Percentiles rank a stretch among this genome's conserved stretches.
Evolutionary conservation across 73 alveolate genomes (phyloP).

Genomic region (Paramecium octaurelia): DNA sequence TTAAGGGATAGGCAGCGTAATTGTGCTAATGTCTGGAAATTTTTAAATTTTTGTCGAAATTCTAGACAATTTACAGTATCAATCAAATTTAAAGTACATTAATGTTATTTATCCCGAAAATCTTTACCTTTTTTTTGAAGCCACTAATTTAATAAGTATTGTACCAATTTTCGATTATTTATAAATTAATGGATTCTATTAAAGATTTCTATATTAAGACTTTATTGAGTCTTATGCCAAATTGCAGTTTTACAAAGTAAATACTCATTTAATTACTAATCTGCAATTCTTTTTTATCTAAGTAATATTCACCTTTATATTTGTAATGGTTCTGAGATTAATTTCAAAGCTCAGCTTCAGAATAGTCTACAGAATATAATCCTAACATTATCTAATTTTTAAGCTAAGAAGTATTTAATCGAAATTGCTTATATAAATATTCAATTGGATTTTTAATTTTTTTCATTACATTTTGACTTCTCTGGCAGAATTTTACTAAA

Average conservation of each 20-base stretch:
- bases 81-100: background rate
- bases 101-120: background rate
- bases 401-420: background rate
- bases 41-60: background rate
- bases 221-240: background rate
- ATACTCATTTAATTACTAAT: background rate
- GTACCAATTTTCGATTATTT: background rate
- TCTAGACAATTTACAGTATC: background rate
- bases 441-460: background rate
- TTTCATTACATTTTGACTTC: background rate
- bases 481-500: background rate
- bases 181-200: background rate
- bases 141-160: background rate
- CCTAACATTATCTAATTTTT: background rate
- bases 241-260: background rate
- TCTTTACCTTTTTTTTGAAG: background rate
- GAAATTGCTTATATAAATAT: background rate
- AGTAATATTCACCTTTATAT: background rate
- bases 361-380: background rate
- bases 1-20: background rate
- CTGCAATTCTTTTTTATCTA: background rate
- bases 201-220: background rate
- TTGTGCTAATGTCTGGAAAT: background rate
- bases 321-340: background rate
- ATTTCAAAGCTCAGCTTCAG: background rate